These are phyloP conservation scores for Apocynum venetum DNA, from an alignment of 257 asterid species.

Conservation along the genomic window DNA sequence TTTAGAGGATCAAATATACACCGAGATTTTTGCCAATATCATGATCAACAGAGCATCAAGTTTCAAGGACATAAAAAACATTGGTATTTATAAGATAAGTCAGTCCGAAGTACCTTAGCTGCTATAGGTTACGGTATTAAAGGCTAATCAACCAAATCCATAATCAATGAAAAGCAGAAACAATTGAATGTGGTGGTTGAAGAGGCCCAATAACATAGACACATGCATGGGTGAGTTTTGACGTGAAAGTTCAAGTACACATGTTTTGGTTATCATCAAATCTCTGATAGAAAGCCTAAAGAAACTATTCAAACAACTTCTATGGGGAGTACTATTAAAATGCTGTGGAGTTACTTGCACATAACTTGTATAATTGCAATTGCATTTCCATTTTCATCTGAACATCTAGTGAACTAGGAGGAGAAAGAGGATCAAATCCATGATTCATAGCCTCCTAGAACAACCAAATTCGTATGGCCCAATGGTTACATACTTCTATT, in stretches of 20 bases:
- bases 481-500: not conserved
- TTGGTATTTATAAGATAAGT: not conserved
- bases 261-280: not conserved
- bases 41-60: not conserved
- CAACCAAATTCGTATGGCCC: not conserved
- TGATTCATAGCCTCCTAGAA: not conserved
- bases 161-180: not conserved
- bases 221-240: not conserved
- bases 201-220: not conserved
- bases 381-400: not conserved
- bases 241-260: not conserved
- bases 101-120: not conserved
- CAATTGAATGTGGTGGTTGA: not conserved
- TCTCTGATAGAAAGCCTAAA: not conserved
- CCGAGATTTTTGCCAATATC: not conserved
- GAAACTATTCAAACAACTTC: not conserved
- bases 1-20: not conserved
- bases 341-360: not conserved
- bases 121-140: no score
- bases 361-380: not conserved
- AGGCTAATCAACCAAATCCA: not conserved
- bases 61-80: not conserved
- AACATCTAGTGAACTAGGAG: not conserved
- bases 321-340: not conserved
- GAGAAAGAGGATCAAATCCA: not conserved